Percentiles rank a stretch among this genome's conserved stretches.
phyloP scores from a whole-genome alignment of 1,139 yeast genomes.

The Nakaseomyces nivariensis region DNA sequence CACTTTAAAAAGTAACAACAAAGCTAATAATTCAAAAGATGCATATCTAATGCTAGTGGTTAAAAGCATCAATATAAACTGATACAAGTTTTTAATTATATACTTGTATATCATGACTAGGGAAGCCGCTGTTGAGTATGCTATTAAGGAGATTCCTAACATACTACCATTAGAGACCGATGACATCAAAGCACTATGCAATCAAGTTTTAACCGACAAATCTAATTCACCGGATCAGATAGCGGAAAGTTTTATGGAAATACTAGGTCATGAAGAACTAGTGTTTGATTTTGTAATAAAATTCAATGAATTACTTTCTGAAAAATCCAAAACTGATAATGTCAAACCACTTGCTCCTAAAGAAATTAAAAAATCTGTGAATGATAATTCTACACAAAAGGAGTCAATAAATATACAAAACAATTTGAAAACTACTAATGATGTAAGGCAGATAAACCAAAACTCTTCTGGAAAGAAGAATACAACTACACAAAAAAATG shows the following conservation, averaged over 20 bases:
- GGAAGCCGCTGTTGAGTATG: conserved; percentile 23
- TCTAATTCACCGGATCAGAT: conserved; percentile 17
- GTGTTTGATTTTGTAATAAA: conserved; percentile 25
- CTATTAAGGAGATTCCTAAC: conserved; percentile 20
- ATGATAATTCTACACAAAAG: no score
- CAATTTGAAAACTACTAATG: no score
- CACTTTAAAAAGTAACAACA: no score
- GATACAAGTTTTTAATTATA: no score
- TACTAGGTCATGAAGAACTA: conserved; percentile 26
- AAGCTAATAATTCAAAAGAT: no score
- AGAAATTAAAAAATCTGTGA: not conserved
- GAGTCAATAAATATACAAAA: no score
- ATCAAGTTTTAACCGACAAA: conserved; percentile 16
- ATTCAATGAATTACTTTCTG: conserved; percentile 17
- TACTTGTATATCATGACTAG: conserved; percentile 16
- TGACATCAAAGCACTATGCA: conserved; percentile 22
- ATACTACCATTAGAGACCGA: conserved; percentile 26
- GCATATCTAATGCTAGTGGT: no score
- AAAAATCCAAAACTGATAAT: not conserved
- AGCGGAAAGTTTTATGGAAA: conserved; percentile 25
- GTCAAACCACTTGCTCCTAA: not conserved
- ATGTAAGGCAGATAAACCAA: no score
- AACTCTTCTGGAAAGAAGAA: not conserved
- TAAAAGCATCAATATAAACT: no score
- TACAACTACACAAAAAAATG: not conserved